Base-by-base conservation (phyloP, 169 alveolate species). In the Babesia sp. region DNA sequence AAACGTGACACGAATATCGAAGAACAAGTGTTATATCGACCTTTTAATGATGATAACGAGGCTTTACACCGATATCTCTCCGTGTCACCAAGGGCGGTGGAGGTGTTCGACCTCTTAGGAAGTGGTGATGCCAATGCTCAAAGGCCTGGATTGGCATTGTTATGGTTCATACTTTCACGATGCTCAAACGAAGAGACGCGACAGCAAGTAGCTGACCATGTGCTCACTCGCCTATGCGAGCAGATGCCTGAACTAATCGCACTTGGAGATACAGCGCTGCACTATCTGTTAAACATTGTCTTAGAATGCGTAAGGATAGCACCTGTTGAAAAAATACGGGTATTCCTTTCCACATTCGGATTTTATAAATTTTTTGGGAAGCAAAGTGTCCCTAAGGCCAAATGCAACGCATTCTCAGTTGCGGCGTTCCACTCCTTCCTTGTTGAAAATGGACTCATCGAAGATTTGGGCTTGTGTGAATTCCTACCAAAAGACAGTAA, bases 31-130 rank as follows among this genome's bases (percentile, higher is more conserved):
- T 55, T 79, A 2, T 79, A 51, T 50, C 54, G 68, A 14, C 77
- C 87, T 4, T 79, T 79, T 37, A 3, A 44, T 20, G 8, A 61
- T 39, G 83, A 79, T 34, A 50, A 14, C 44, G 44, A 16, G 37
- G 70, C 68, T 33, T 67, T 45, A 1, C 11, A 44, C 24, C 45
- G 70, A 39, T 79, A 79, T 71, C 53, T 79, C 26, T 36, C 31
- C 2, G 77, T 22, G 34, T 79, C 87, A 8, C 87, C 87, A 29
- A 57, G 57, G 29, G 73, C 81, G 39, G 53, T 31, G 11, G 87
- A 79, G 70, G 44, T 79, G 12, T 61, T 79, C 39, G 69, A 70
- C 20, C 71, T 79, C 5, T 18, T 79, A 14, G 59, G 44, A 3
- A 24, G 39, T 0, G 75, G 51, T 18, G 48, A 54, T 36, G 45